Percentiles rank a stretch among this genome's conserved stretches.
phyloP scores from a whole-genome alignment of 352 stramenopile genomes.

The Phytopythium vexans region DNA sequence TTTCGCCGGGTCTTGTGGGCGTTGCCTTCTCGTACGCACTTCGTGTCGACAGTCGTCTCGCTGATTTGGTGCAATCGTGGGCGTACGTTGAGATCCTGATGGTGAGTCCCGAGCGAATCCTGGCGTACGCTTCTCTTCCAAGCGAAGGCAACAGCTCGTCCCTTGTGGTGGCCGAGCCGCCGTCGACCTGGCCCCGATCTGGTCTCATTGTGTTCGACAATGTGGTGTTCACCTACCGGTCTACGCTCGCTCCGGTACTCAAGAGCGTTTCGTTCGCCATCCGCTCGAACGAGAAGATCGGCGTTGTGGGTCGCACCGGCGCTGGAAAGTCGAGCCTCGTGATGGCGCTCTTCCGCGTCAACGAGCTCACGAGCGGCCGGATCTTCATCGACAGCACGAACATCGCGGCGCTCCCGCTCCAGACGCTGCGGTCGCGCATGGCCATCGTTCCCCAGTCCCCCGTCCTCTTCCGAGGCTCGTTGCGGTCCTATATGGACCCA shows the following conservation, averaged over 20 bases:
- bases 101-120: slow-evolving; percentile 42
- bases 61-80: slow-evolving; percentile 29
- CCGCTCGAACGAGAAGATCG: slow-evolving; percentile 35
- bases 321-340: slow-evolving; percentile 68
- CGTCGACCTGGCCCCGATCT: slow-evolving; percentile 45
- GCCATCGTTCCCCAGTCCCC: slow-evolving; percentile 47
- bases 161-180: slow-evolving; percentile 8
- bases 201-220: slow-evolving; percentile 75
- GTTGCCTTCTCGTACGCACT: slow-evolving; percentile 81
- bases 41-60: slow-evolving; percentile 75
- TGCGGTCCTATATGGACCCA: slow-evolving; percentile 83
- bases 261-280: slow-evolving; percentile 43
- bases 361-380: slow-evolving; percentile 38
- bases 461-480: slow-evolving; percentile 81
- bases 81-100: slow-evolving; percentile 38
- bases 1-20: slow-evolving; percentile 52
- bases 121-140: slow-evolving; percentile 36
- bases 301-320: slow-evolving; percentile 80
- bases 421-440: slow-evolving; percentile 13
- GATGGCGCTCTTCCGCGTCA: slow-evolving; percentile 72
- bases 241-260: slow-evolving; percentile 31
- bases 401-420: slow-evolving; percentile 13
- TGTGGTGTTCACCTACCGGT: slow-evolving; percentile 68
- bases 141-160: slow-evolving; percentile 16
- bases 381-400: slow-evolving; percentile 22